These are phyloP conservation scores for Yarrowia sp. DNA, from an alignment of 805 yeast genomes.

Conservation along the genomic window DNA sequence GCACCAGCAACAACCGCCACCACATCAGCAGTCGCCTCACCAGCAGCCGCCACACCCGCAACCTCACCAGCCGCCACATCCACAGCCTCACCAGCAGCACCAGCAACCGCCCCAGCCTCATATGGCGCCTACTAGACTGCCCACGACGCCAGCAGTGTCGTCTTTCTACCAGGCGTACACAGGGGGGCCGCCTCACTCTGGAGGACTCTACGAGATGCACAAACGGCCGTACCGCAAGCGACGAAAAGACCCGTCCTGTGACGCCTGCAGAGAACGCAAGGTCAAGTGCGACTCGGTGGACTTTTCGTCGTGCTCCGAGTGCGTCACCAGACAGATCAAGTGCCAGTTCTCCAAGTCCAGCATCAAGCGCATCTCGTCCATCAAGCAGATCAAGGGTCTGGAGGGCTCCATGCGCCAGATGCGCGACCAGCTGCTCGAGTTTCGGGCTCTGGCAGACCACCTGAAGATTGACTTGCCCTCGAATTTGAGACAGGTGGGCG, in stretches of 20 bases:
- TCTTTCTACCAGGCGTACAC: conserved; percentile 27
- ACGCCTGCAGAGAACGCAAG: conserved; percentile 48
- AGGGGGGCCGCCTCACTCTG: conserved; percentile 11
- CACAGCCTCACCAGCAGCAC: background rate
- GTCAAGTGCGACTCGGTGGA: conserved; percentile 49
- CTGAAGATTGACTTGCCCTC: conserved; percentile 18
- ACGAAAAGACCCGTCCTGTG: conserved; percentile 48
- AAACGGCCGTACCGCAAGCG: conserved; percentile 47
- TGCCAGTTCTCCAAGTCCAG: conserved; percentile 48
- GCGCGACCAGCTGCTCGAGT: conserved; percentile 39
- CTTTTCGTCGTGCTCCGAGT: conserved; percentile 47
- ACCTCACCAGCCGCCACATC: background rate
- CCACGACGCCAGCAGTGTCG: background rate
- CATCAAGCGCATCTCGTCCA: conserved; percentile 46
- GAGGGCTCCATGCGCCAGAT: conserved; percentile 41
- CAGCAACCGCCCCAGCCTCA: background rate
- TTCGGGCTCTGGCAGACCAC: conserved; percentile 17
- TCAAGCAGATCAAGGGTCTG: conserved; percentile 42
- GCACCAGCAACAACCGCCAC: background rate
- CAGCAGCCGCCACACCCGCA: background rate
- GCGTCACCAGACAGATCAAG: conserved; percentile 46
- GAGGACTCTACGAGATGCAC: conserved; percentile 17
- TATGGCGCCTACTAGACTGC: background rate
- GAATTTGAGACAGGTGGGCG: conserved; percentile 5
- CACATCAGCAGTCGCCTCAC: background rate